Conservation (phyloP, 2,329 filamentous ascomycete genomes). For the Fusarium hostae region DNA sequence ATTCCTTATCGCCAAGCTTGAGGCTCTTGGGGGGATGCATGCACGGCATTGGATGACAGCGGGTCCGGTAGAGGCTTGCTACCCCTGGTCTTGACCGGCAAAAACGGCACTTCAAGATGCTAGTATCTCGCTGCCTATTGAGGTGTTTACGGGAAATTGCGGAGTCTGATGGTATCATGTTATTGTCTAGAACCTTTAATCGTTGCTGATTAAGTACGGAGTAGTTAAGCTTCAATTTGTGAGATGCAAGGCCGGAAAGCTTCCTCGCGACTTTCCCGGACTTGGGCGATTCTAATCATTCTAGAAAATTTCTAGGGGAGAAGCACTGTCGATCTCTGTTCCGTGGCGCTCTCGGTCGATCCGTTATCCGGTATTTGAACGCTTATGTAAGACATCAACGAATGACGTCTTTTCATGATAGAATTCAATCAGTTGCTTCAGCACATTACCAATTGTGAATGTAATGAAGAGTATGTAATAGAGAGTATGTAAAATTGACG, state of each 20-base stretch:
- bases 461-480: background rate
- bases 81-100: background rate
- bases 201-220: background rate
- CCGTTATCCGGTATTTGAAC: background rate
- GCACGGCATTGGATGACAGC: background rate
- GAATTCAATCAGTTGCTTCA: background rate
- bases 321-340: background rate
- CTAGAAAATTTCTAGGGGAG: constrained; percentile 11
- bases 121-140: background rate
- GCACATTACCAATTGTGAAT: background rate
- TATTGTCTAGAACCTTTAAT: background rate
- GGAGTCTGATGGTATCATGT: background rate
- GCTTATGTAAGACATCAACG: background rate
- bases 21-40: background rate
- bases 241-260: background rate
- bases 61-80: background rate
- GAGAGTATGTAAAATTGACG: background rate
- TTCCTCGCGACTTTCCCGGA: background rate
- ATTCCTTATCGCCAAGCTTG: background rate
- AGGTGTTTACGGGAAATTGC: background rate
- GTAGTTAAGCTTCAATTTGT: background rate
- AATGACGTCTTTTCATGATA: background rate
- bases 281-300: background rate
- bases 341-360: background rate
- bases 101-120: background rate